phyloP scores from a whole-genome alignment of 345 rosid species.

The Viola odorata region DNA sequence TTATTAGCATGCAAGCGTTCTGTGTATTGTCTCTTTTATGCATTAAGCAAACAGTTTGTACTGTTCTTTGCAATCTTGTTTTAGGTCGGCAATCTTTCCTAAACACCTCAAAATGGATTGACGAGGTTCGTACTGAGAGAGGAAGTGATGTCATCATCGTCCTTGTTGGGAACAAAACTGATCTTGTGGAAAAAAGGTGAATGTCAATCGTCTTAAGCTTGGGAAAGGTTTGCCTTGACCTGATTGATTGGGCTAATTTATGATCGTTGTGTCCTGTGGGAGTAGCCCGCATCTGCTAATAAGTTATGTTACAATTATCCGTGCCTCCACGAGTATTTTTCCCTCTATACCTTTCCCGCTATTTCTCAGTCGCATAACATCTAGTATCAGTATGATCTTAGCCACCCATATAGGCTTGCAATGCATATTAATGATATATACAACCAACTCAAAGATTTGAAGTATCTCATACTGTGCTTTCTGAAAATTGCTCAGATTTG shows the following conservation, averaged over 20 bases:
- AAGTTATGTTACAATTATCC: no score
- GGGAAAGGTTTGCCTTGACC: background rate
- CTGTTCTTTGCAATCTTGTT: background rate
- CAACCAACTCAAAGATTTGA: background rate
- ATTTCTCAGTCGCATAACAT: background rate
- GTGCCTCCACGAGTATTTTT: no score
- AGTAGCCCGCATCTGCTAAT: no score
- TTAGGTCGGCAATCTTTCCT: conserved; percentile 20
- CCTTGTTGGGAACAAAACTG: conserved; percentile 23
- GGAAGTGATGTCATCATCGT: conserved; percentile 21
- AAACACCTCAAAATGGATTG: conserved; percentile 22
- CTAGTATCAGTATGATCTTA: background rate
- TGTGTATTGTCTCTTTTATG: background rate
- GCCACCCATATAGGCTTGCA: background rate
- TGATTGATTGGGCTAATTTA: background rate
- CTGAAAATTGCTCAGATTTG: background rate
- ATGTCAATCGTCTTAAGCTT: background rate
- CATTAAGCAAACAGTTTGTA: background rate
- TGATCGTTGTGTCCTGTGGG: background rate
- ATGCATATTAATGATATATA: background rate
- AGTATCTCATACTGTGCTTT: background rate
- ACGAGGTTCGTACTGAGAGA: conserved; percentile 21
- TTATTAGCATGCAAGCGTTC: background rate
- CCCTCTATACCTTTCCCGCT: no score
- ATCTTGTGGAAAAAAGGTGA: conserved; percentile 22